A percentile compares a stretch with the other conserved stretches of the same genome.
phyloP scores from a whole-genome alignment of 345 rosid genomes.

The Lepidium aucheri region DNA sequence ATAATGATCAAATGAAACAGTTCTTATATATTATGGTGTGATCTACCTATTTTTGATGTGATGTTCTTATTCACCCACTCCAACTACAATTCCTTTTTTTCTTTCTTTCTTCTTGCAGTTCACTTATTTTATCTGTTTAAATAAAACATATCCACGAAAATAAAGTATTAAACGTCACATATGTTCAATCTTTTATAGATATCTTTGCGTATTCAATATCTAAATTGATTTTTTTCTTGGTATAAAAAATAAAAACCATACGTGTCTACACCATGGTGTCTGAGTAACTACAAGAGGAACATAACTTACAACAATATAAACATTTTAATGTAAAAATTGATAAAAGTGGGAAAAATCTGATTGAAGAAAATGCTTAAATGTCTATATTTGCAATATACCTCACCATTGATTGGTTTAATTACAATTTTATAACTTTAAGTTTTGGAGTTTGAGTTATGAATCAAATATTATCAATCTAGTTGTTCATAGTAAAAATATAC shows the following conservation, averaged over 20 bases:
- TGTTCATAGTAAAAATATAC: too few species aligned
- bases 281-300: not conserved
- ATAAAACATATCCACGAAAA: not conserved
- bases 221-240: not conserved
- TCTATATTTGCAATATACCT: too few species aligned
- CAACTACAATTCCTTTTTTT: conserved; percentile 10
- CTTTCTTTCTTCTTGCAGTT: not conserved
- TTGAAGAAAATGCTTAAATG: too few species aligned
- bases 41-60: conserved; percentile 17
- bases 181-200: not conserved
- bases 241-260: not conserved
- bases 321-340: too few species aligned
- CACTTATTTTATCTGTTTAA: not conserved
- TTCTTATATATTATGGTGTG: conserved; percentile 9
- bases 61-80: conserved; percentile 26
- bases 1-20: conserved; percentile 29
- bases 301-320: not conserved
- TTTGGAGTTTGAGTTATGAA: too few species aligned
- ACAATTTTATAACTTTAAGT: too few species aligned
- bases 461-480: too few species aligned
- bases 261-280: not conserved
- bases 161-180: not conserved
- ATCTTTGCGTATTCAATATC: not conserved
- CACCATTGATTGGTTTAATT: too few species aligned
- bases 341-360: too few species aligned